A percentile compares a stretch with the other conserved stretches of the same genome.
Conservation (phyloP, 371 early-diverging fungal genomes). For the Rhizopus microsporus region DNA sequence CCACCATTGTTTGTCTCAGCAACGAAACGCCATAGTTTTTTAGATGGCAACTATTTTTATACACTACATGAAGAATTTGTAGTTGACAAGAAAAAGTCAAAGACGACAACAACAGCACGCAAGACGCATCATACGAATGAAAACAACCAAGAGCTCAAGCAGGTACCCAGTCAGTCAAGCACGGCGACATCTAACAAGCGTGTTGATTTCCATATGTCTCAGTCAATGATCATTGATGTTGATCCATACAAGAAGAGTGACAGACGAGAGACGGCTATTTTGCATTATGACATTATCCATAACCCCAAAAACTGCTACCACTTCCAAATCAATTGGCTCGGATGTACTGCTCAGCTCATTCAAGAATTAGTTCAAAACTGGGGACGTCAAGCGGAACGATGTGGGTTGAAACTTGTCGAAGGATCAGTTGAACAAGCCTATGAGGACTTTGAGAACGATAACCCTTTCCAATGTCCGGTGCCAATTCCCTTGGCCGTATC, state of each 20-base stretch:
- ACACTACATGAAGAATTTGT: conserved; percentile 67
- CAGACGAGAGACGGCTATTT: conserved; percentile 80
- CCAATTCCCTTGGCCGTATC: conserved; percentile 63
- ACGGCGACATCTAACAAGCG: conserved; percentile 5
- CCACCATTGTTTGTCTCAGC: conserved; percentile 77
- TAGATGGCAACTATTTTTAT: conserved; percentile 95
- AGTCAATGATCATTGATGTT: conserved; percentile 74
- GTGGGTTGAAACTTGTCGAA: conserved; percentile 90
- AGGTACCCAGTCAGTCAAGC: conserved; percentile 18
- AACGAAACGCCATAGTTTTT: conserved; percentile 68
- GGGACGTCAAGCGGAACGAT: conserved; percentile 84
- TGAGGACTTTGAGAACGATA: conserved; percentile 66
- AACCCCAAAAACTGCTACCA: conserved; percentile 89
- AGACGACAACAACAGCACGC: conserved; percentile 20
- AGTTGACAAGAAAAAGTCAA: conserved; percentile 37
- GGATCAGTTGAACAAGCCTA: conserved; percentile 86
- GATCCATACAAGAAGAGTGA: conserved; percentile 75
- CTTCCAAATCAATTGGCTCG: conserved; percentile 94
- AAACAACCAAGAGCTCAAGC: conserved; percentile 7
- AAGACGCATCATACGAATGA: conserved; percentile 12
- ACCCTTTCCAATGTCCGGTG: conserved; percentile 89
- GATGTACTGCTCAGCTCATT: conserved; percentile 88
- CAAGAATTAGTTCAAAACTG: conserved; percentile 87
- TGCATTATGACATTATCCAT: conserved; percentile 92
- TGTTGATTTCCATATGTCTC: conserved; percentile 53